Evolutionary conservation across 169 alveolate genomes (phyloP), one percentile per base, ranked within the genome.

Genomic region (Plasmodium gallinaceum): DNA sequence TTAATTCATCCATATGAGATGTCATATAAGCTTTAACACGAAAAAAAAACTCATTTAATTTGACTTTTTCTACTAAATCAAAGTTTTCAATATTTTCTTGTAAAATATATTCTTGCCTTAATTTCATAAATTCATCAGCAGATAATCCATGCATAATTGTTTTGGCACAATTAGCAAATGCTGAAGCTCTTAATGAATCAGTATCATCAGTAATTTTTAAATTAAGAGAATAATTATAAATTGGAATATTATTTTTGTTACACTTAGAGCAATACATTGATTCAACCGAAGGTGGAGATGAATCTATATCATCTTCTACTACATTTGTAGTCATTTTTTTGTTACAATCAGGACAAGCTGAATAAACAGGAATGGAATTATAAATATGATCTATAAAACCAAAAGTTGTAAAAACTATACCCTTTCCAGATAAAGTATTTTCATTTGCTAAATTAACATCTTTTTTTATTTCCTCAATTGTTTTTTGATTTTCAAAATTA

Each of bases 311-410:
- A 14, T 65, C 90, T 20, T 65, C 90, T 14, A 68, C 60, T 10
- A 37, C 54, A 16, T 92, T 93, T 24, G 88, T 74, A 26, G 43
- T 22, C 96, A 94, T 94, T 51, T 90, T 94, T 86, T 92, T 90
- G 26, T 78, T 90, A 65, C 96, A 94, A 26, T 90, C 94, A 1
- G 93, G 89, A 57, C 96, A 94, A 12, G 96, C 95, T 5, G 94
- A 80, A 32, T 86, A 86, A 16, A 54, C 88, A 16, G 90, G 90
- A 16, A 65, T 24, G 10, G 73, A n/a, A 52, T 70, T 88, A 69
- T 74, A 75, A 22, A 74, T 66, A 26, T 88, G 87, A 39, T 88
- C 89, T 12, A 88, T 69, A 74, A 88, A 68, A 2, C 93, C 92
- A 45, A 74, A 76, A 7, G 92, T 54, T 0, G 93, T 68, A 46